These are phyloP conservation scores for Gastrolobium bilobum DNA, from an alignment of 306 rosid species.

Conservation along the genomic window DNA sequence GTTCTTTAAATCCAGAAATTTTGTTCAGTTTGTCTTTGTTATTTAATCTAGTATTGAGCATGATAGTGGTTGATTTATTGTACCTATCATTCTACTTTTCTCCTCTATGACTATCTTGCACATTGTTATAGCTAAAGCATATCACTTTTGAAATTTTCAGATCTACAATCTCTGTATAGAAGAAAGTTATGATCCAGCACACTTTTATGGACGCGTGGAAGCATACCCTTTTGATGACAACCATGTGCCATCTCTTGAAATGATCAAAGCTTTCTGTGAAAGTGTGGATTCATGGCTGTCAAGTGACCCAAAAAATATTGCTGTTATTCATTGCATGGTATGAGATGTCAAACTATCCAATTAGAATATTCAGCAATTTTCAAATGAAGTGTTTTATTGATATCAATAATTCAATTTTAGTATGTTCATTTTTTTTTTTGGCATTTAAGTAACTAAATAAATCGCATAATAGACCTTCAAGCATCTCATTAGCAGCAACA, in stretches of 20 bases:
- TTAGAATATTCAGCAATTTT: slow-evolving; percentile 23
- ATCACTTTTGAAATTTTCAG: slow-evolving; percentile 56
- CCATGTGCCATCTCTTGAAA: slow-evolving; percentile 83
- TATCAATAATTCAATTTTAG: background rate
- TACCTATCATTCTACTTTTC: slow-evolving; percentile 23
- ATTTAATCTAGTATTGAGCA: background rate
- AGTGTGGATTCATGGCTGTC: slow-evolving; percentile 83
- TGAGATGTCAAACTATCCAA: slow-evolving; percentile 37
- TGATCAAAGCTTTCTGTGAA: slow-evolving; percentile 84
- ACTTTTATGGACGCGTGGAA: slow-evolving; percentile 90
- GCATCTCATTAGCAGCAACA: background rate
- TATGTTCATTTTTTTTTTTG: background rate
- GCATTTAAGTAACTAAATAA: slow-evolving; percentile 10
- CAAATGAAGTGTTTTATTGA: slow-evolving; percentile 16
- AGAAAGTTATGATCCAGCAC: slow-evolving; percentile 79
- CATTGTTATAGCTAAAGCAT: slow-evolving; percentile 35
- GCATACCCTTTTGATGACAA: slow-evolving; percentile 90
- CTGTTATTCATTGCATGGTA: slow-evolving; percentile 97
- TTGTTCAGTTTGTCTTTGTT: background rate
- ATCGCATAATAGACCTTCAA: background rate
- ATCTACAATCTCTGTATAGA: slow-evolving; percentile 93
- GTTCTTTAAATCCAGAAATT: background rate
- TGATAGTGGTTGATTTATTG: background rate
- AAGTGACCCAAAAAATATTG: slow-evolving; percentile 75
- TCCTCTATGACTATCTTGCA: background rate